phyloP scores from a whole-genome alignment of 2,329 filamentous ascomycete species.

The Microsporum audouinii region DNA sequence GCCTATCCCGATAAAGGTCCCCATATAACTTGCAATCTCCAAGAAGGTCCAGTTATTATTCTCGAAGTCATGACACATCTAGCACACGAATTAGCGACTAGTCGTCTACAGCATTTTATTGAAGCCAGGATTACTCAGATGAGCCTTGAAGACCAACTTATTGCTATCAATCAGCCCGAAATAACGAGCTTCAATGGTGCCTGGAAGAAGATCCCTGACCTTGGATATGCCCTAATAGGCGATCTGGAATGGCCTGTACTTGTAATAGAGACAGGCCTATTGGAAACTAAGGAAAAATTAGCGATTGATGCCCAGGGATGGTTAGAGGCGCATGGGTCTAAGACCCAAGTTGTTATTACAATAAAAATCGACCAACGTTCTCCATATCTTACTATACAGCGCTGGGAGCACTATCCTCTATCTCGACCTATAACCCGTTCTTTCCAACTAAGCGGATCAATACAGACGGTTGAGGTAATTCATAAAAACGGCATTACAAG shows the following conservation, averaged over 20 bases:
- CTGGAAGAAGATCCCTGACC: not conserved
- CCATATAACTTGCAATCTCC: not conserved
- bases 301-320: conserved; percentile 5
- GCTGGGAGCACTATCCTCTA: not conserved
- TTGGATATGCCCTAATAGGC: not conserved
- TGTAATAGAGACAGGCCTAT: not conserved
- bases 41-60: not conserved
- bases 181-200: not conserved
- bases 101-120: not conserved
- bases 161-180: not conserved
- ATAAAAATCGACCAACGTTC: not conserved
- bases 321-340: not conserved
- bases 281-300: not conserved
- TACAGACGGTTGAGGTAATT: not conserved
- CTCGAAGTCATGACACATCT: not conserved
- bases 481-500: not conserved
- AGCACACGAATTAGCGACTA: not conserved
- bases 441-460: not conserved
- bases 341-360: not conserved
- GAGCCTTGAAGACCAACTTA: not conserved
- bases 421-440: not conserved
- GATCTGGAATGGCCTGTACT: not conserved
- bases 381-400: not conserved
- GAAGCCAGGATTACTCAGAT: not conserved
- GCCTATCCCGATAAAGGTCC: not conserved